phyloP scores from a whole-genome alignment of 2,329 filamentous ascomycete species.

The Sporothrix brasiliensis region DNA sequence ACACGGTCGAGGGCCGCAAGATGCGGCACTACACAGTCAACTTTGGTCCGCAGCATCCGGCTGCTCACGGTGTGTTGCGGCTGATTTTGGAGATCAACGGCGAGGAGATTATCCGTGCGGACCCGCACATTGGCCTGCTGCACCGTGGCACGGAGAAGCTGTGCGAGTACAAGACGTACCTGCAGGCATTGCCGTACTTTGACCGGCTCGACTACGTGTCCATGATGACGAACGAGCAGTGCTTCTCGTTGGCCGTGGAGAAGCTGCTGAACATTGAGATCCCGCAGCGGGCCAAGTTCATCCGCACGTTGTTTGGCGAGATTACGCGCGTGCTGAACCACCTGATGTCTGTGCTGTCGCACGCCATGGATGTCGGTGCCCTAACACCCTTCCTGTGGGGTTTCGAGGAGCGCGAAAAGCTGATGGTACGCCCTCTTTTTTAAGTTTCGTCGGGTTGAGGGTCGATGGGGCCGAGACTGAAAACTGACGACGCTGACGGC shows the following conservation, averaged over 20 bases:
- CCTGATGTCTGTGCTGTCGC: conserved; percentile 94
- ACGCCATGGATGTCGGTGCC: conserved; percentile 98
- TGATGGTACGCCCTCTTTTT: conserved; percentile 72
- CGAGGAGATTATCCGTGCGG: conserved; percentile 94
- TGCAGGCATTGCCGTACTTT: conserved; percentile 97
- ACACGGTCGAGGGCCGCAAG: conserved; percentile 68
- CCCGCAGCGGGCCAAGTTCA: conserved; percentile 93
- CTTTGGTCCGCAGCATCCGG: conserved; percentile 97
- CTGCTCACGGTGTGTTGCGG: conserved; percentile 95
- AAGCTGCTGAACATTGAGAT: conserved; percentile 98
- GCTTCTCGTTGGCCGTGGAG: conserved; percentile 92
- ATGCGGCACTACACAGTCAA: conserved; percentile 99
- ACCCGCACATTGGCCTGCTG: conserved; percentile 94
- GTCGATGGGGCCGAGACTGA: too few species aligned
- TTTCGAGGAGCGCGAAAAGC: conserved; percentile 98
- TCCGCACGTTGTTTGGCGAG: conserved; percentile 92
- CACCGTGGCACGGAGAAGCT: conserved; percentile 98
- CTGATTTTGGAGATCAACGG: conserved; percentile 97
- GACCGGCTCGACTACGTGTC: conserved; percentile 98
- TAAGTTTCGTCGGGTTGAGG: too few species aligned
- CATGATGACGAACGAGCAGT: conserved; percentile 99
- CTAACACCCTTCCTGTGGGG: conserved; percentile 98
- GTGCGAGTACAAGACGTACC: conserved; percentile 99
- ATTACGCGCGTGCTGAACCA: conserved; percentile 95
- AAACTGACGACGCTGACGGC: neutral